Percentiles rank a stretch among this genome's conserved stretches.
These are phyloP conservation scores for Chalaropsis thielavioides DNA, from an alignment of 2,329 filamentous ascomycete genomes.

Conservation along the genomic window DNA sequence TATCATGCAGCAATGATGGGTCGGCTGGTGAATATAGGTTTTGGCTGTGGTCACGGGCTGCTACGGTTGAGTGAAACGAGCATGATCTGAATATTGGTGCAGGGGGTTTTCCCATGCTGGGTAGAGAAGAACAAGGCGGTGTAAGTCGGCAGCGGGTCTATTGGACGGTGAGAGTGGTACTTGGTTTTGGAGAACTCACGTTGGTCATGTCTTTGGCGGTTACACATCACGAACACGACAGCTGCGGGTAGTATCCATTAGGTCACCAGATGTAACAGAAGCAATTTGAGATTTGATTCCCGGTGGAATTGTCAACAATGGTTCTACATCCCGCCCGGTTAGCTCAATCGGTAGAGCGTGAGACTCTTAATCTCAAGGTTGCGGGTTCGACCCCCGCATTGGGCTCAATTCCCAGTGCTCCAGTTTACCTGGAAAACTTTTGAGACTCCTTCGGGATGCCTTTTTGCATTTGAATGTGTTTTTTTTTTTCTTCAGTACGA, in stretches of 20 bases:
- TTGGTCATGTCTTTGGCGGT: not conserved
- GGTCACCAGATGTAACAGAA: not conserved
- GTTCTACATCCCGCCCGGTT: conserved; percentile 31
- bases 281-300: not conserved
- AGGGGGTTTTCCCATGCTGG: not conserved
- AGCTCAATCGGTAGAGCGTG: conserved; percentile 61
- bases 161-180: not conserved
- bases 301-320: not conserved
- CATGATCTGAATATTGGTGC: not conserved
- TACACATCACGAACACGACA: not conserved
- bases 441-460: conserved; percentile 6
- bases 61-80: not conserved
- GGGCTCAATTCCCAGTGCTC: conserved; percentile 20
- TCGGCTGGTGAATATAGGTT: not conserved
- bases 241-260: not conserved
- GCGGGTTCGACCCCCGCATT: conserved; percentile 29
- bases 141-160: not conserved
- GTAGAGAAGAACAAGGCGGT: not conserved
- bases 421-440: conserved; percentile 15
- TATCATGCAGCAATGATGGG: not conserved
- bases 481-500: not conserved
- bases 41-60: too few species aligned
- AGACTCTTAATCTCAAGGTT: conserved; percentile 46
- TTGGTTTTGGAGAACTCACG: not conserved
- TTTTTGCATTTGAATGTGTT: not conserved